Conservation (phyloP, 2,329 filamentous ascomycete genomes). For the Dothistroma pini region DNA sequence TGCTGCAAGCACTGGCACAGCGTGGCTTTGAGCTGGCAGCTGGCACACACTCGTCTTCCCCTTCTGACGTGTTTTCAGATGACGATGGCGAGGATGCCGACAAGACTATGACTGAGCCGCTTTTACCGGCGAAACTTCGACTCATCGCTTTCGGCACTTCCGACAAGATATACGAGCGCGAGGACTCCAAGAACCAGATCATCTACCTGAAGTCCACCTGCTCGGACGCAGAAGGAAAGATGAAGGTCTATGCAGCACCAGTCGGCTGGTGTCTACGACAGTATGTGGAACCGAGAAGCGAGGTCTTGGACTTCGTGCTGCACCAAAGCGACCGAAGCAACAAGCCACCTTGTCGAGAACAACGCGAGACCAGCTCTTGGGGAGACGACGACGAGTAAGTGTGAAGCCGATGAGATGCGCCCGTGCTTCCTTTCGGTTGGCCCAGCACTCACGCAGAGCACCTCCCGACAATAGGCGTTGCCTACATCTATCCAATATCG, state of each 20-base stretch:
- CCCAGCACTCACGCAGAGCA: not conserved
- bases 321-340: slow-evolving; percentile 30
- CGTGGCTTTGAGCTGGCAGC: slow-evolving; percentile 27
- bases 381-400: slow-evolving; percentile 16
- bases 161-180: slow-evolving; percentile 46
- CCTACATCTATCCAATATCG: not conserved
- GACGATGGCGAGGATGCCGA: slow-evolving; percentile 13
- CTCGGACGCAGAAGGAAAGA: slow-evolving; percentile 41
- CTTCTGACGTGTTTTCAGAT: not conserved
- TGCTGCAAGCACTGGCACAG: slow-evolving; percentile 36
- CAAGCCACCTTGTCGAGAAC: slow-evolving; percentile 35
- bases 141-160: slow-evolving; percentile 47
- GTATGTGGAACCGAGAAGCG: slow-evolving; percentile 45
- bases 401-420: slow-evolving; percentile 7
- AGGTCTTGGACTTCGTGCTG: slow-evolving; percentile 46
- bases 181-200: slow-evolving; percentile 46
- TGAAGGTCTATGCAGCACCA: slow-evolving; percentile 41
- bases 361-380: slow-evolving; percentile 8
- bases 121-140: slow-evolving; percentile 35
- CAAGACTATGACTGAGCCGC: not conserved
- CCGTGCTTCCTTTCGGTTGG: not conserved
- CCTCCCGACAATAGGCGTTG: too few species aligned
- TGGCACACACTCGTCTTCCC: slow-evolving; percentile 6
- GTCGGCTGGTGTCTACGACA: slow-evolving; percentile 46
- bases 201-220: slow-evolving; percentile 46